Evolutionary conservation across 2,329 filamentous ascomycete species (phyloP).

Genomic region (Phyllosticta citrichinensis): DNA sequence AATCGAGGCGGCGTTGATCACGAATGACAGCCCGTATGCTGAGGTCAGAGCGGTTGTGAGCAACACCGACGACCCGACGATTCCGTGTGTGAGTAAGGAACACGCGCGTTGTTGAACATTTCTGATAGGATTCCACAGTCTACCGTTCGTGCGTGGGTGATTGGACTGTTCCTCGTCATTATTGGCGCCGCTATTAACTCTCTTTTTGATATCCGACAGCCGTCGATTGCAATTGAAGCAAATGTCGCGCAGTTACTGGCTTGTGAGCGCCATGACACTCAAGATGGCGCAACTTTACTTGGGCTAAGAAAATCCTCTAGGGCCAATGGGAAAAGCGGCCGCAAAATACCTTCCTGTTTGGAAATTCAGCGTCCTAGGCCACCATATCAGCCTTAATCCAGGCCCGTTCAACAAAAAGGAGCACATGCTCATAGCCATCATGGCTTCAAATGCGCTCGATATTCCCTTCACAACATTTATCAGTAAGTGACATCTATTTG

Average conservation of each 20-base stretch:
- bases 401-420: constrained; percentile 13
- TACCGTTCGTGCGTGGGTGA: constrained; percentile 36
- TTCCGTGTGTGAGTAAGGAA: constrained; percentile 13
- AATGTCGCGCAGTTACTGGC: constrained; percentile 55
- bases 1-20: constrained; percentile 45
- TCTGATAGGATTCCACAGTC: neutral
- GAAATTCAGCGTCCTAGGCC: constrained; percentile 8
- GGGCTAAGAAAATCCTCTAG: constrained; percentile 49
- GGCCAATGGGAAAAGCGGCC: constrained; percentile 34
- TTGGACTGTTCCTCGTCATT: constrained; percentile 37
- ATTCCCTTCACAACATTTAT: constrained; percentile 42
- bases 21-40: constrained; percentile 19
- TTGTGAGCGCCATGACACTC: constrained; percentile 41
- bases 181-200: constrained; percentile 44
- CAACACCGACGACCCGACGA: constrained; percentile 14
- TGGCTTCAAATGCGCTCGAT: constrained; percentile 39
- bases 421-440: constrained; percentile 52
- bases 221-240: constrained; percentile 50
- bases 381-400: constrained; percentile 10
- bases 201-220: constrained; percentile 52
- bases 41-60: constrained; percentile 13
- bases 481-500: neutral
- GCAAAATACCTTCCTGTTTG: constrained; percentile 7
- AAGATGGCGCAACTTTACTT: constrained; percentile 26
- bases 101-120: too few relatives aligned